phyloP scores from a whole-genome alignment of 208 protist genomes.

The Crithidia mellificae region DNA sequence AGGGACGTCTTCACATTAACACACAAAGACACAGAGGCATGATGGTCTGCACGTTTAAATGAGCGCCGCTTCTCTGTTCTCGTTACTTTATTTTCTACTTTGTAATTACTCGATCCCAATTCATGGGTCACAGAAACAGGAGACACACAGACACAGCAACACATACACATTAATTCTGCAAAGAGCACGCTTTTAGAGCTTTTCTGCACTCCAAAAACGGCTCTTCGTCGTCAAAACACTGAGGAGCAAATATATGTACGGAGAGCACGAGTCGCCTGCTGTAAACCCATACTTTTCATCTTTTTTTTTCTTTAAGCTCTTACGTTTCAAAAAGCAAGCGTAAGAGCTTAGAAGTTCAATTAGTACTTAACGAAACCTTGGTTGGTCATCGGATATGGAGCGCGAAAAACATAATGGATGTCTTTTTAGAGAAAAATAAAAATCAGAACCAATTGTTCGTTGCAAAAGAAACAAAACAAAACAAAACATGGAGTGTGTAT shows the following conservation, averaged over 20 bases:
- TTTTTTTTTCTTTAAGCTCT: slow-evolving; percentile 1
- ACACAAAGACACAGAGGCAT: background rate
- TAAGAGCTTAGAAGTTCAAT: background rate
- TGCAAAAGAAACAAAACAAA: background rate
- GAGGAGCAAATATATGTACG: background rate
- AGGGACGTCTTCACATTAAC: background rate
- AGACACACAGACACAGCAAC: background rate
- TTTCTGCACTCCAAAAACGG: no score
- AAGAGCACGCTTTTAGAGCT: no score
- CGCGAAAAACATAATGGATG: background rate
- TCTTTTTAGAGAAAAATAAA: background rate
- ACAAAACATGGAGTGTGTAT: no score
- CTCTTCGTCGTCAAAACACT: background rate
- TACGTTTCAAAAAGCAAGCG: background rate
- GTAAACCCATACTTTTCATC: background rate
- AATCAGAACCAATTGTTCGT: background rate
- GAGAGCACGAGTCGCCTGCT: background rate
- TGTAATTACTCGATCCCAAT: slow-evolving; percentile 18
- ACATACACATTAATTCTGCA: background rate
- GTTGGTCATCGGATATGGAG: slow-evolving; percentile 10
- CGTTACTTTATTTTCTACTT: background rate
- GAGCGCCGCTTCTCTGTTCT: background rate
- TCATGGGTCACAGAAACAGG: slow-evolving; percentile 4
- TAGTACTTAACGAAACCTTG: background rate
- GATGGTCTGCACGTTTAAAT: no score